Evolutionary conservation across 805 yeast genomes (phyloP).

Genomic region (Ogataea salicorniae): DNA sequence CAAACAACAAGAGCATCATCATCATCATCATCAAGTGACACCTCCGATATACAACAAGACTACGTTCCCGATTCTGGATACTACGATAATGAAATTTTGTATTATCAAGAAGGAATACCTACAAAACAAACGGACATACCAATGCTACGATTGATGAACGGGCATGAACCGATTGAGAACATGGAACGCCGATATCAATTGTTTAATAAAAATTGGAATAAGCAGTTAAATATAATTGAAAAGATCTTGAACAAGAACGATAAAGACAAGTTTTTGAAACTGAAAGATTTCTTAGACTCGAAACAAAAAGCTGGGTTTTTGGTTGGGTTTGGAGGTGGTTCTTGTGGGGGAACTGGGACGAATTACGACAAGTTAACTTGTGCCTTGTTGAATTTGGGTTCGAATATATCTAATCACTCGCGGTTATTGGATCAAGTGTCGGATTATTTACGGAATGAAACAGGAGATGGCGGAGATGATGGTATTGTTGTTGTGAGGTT

Average conservation of each 20-base stretch:
- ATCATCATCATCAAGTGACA: too few species aligned
- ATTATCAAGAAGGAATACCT: conserved; percentile 19
- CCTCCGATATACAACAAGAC: not conserved
- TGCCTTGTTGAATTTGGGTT: conserved; percentile 36
- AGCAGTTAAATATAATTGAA: conserved; percentile 28
- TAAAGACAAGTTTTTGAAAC: conserved; percentile 30
- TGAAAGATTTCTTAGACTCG: conserved; percentile 22
- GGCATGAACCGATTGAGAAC: conserved; percentile 36
- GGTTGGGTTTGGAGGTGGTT: not conserved
- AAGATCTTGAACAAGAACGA: conserved; percentile 30
- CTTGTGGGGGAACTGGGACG: conserved; percentile 1
- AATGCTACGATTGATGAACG: conserved; percentile 38
- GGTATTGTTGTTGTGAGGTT: conserved; percentile 25
- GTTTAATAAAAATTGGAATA: conserved; percentile 35
- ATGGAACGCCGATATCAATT: conserved; percentile 37
- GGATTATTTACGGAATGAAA: conserved; percentile 8
- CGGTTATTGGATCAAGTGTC: conserved; percentile 29
- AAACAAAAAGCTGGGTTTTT: conserved; percentile 4
- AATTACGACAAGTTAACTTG: conserved; percentile 25
- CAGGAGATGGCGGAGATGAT: not conserved
- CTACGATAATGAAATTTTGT: conserved; percentile 6
- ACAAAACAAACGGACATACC: conserved; percentile 27
- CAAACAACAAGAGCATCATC: too few species aligned
- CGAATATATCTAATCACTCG: conserved; percentile 38
- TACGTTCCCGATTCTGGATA: not conserved